These are phyloP conservation scores for Poteriospumella lacustris DNA, from an alignment of 108 stramenopile species.

Conservation along the genomic window DNA sequence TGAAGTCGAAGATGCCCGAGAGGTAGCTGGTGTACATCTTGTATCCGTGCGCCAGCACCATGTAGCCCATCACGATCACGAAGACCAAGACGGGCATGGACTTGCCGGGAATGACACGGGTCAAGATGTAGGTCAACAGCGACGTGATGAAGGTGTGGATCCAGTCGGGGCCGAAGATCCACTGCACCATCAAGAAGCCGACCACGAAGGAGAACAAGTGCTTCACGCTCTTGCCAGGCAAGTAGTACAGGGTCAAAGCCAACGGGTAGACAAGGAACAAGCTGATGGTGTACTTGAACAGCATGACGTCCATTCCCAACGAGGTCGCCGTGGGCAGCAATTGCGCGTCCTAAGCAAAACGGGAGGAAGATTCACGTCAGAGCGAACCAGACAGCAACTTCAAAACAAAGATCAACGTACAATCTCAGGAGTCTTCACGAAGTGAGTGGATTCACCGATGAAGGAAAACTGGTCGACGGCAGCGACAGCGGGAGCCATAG, in stretches of 20 bases:
- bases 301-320: background rate
- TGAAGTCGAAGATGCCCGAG: slow-evolving; percentile 92
- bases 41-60: slow-evolving; percentile 79
- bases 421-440: background rate
- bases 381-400: background rate
- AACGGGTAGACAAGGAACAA: slow-evolving; percentile 81
- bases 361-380: background rate
- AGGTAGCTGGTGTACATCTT: slow-evolving; percentile 89
- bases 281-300: slow-evolving; percentile 60
- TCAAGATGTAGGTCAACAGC: slow-evolving; percentile 73
- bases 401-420: background rate
- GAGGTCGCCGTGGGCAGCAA: background rate
- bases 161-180: slow-evolving; percentile 81
- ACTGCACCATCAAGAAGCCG: slow-evolving; percentile 65
- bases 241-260: slow-evolving; percentile 69
- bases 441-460: background rate
- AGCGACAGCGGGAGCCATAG: background rate
- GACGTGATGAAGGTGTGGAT: slow-evolving; percentile 87
- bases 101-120: slow-evolving; percentile 66
- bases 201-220: slow-evolving; percentile 79
- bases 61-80: slow-evolving; percentile 77
- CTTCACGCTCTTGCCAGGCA: slow-evolving; percentile 71
- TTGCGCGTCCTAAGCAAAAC: background rate
- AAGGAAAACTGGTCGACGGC: background rate
- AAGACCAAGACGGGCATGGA: slow-evolving; percentile 67